These are phyloP conservation scores for Arabidopsis hybrid DNA, from an alignment of 441 rosid genomes.

Conservation along the genomic window DNA sequence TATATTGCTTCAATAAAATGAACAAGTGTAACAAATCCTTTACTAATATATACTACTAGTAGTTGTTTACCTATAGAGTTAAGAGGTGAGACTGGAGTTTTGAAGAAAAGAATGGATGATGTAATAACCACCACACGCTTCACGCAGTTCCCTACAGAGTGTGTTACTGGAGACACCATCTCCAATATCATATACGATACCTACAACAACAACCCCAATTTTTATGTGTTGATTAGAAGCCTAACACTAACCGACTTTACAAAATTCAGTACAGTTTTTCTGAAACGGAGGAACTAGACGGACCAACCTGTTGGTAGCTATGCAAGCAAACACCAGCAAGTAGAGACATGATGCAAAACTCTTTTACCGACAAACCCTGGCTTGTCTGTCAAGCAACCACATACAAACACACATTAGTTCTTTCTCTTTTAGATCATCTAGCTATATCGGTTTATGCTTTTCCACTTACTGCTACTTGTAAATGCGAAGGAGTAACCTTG, in stretches of 20 bases:
- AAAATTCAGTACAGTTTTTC: no score
- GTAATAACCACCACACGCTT: conserved; percentile 71
- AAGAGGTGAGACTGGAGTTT: conserved; percentile 55
- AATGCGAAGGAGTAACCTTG: conserved; percentile 58
- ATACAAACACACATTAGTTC: not conserved
- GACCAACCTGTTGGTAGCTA: conserved; percentile 65
- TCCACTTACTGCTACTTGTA: conserved; percentile 60
- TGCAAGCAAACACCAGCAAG: conserved; percentile 71
- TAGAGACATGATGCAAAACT: conserved; percentile 56
- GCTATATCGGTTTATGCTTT: not conserved
- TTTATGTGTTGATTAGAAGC: not conserved
- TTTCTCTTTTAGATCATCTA: not conserved
- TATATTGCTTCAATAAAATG: not conserved
- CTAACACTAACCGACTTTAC: not conserved
- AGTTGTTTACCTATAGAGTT: conserved; percentile 52
- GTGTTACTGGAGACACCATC: conserved; percentile 73
- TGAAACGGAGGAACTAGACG: not conserved
- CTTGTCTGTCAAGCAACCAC: conserved; percentile 57
- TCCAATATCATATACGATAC: conserved; percentile 66
- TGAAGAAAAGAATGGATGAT: conserved; percentile 65
- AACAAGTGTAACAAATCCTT: no score
- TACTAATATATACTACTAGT: no score
- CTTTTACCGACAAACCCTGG: conserved; percentile 52
- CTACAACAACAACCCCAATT: conserved; percentile 31
- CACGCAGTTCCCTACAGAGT: conserved; percentile 69